phyloP scores from a whole-genome alignment of 2,329 filamentous ascomycete genomes.

The Ophiobolus disseminans region DNA sequence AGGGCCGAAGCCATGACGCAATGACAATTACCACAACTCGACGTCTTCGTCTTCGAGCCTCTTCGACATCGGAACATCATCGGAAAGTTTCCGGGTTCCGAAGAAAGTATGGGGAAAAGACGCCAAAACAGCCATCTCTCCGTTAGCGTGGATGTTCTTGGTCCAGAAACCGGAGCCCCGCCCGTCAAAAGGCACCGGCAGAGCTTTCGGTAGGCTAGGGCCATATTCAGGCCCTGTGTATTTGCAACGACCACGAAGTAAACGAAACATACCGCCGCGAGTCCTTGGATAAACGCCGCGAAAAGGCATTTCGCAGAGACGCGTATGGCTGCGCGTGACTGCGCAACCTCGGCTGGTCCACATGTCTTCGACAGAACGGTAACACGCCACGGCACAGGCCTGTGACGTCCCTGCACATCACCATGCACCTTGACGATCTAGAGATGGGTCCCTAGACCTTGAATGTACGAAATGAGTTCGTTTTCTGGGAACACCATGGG shows the following conservation, averaged over 20 bases:
- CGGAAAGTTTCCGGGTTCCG: too few relatives aligned
- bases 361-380: too few relatives aligned
- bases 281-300: background rate
- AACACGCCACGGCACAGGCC: background rate
- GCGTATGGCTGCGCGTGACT: background rate
- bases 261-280: too few relatives aligned
- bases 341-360: background rate
- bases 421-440: background rate
- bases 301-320: background rate
- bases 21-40: too few relatives aligned
- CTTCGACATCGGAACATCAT: too few relatives aligned
- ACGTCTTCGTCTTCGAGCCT: too few relatives aligned
- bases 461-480: too few relatives aligned
- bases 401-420: background rate
- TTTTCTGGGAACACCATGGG: background rate
- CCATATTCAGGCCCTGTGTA: background rate
- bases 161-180: background rate
- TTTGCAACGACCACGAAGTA: background rate
- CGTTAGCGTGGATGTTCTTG: background rate
- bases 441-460: background rate
- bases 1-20: background rate
- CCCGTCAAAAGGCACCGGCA: background rate
- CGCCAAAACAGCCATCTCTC: too few relatives aligned
- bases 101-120: too few relatives aligned
- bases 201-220: background rate